A percentile compares a stretch with the other conserved stretches of the same genome.
These are phyloP conservation scores for Tirmania nivea DNA, from an alignment of 495 filamentous ascomycete genomes.

Conservation along the genomic window DNA sequence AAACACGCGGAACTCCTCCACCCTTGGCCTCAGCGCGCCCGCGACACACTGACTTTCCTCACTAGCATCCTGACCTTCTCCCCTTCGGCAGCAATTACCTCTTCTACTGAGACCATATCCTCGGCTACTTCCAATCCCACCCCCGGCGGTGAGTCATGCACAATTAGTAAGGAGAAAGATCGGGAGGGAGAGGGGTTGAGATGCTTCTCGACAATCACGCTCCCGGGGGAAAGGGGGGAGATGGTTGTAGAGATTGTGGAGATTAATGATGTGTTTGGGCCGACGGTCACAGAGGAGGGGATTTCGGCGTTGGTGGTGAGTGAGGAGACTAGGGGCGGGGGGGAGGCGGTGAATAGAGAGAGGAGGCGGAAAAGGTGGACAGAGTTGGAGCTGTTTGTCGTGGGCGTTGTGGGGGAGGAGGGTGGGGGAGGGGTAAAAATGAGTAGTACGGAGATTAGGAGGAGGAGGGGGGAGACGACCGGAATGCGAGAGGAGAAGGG, in stretches of 20 bases:
- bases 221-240: neutral
- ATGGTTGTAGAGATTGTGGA: slow-evolving; percentile 48
- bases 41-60: slow-evolving; percentile 48
- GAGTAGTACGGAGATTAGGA: slow-evolving; percentile 41
- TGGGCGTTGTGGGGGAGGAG: slow-evolving; percentile 47
- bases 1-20: slow-evolving; percentile 63
- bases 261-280: slow-evolving; percentile 76
- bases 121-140: neutral
- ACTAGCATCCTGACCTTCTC: slow-evolving; percentile 26
- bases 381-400: slow-evolving; percentile 58
- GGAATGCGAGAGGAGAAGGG: neutral
- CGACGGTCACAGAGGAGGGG: slow-evolving; percentile 62
- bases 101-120: slow-evolving; percentile 12
- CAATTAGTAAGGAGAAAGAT: too few species aligned
- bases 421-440: slow-evolving; percentile 60
- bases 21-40: slow-evolving; percentile 50
- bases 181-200: too few species aligned
- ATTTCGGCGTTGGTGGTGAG: slow-evolving; percentile 72
- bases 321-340: slow-evolving; percentile 69
- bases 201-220: neutral
- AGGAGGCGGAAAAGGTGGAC: slow-evolving; percentile 59
- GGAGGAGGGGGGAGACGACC: neutral
- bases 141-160: too few species aligned
- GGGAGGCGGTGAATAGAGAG: slow-evolving; percentile 60
- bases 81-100: slow-evolving; percentile 21